These are phyloP conservation scores for Clitopilus passeckerianus DNA, from an alignment of 768 basidiomycete genomes.

Conservation along the genomic window DNA sequence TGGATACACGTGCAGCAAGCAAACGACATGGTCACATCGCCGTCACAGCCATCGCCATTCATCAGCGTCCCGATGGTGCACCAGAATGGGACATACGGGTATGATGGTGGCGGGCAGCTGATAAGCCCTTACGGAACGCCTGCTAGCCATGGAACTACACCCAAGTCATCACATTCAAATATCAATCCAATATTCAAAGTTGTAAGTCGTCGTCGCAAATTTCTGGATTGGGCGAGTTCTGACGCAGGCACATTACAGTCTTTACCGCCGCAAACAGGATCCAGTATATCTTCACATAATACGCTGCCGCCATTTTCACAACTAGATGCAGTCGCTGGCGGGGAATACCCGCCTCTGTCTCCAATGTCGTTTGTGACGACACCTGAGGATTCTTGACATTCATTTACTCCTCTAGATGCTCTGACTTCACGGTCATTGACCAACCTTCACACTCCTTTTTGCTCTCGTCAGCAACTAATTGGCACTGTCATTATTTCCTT, in stretches of 20 bases:
- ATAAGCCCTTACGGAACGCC: slow-evolving; percentile 55
- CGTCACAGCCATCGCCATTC: slow-evolving; percentile 32
- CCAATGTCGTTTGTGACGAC: slow-evolving; percentile 62
- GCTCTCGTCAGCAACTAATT: slow-evolving; percentile 3
- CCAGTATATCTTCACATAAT: slow-evolving; percentile 17
- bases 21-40: slow-evolving; percentile 26
- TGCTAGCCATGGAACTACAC: slow-evolving; percentile 53
- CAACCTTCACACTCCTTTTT: slow-evolving; percentile 11
- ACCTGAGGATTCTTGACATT: slow-evolving; percentile 23
- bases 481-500: slow-evolving; percentile 15
- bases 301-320: slow-evolving; percentile 61
- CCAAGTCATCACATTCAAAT: slow-evolving; percentile 63
- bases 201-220: slow-evolving; percentile 55
- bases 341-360: slow-evolving; percentile 67
- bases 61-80: slow-evolving; percentile 29
- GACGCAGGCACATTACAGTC: slow-evolving; percentile 44
- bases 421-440: slow-evolving; percentile 5
- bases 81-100: slow-evolving; percentile 38
- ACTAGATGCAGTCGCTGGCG: slow-evolving; percentile 79
- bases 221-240: slow-evolving; percentile 26
- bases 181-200: slow-evolving; percentile 92
- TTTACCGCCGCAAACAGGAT: slow-evolving; percentile 38
- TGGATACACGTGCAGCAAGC: slow-evolving; percentile 48
- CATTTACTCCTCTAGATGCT: slow-evolving; percentile 1
- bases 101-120: slow-evolving; percentile 47